Conservation (phyloP, 805 yeast species). For the Myxozyma mucilagina region DNA sequence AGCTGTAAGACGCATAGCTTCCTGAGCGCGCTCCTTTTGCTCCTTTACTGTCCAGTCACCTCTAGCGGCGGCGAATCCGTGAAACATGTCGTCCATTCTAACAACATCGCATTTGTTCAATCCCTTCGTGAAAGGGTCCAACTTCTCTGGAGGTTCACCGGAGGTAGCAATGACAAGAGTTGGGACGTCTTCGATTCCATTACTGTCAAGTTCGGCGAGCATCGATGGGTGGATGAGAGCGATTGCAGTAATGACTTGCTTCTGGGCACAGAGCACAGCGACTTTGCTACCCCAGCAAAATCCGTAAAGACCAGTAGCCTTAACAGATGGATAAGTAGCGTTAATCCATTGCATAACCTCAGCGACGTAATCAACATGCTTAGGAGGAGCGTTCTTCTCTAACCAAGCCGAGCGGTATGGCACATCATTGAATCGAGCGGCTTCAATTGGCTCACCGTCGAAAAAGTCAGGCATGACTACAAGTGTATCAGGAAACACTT, state of each 20-base stretch:
- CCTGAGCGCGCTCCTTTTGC: slow-evolving; percentile 29
- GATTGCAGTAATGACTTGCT: slow-evolving; percentile 14
- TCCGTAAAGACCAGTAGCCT: slow-evolving; percentile 26
- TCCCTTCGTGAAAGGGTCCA: slow-evolving; percentile 7
- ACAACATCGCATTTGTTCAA: slow-evolving; percentile 18
- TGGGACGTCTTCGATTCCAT: slow-evolving; percentile 27
- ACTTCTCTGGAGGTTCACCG: slow-evolving; percentile 18
- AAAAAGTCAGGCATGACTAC: slow-evolving; percentile 33
- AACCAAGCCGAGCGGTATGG: slow-evolving; percentile 16
- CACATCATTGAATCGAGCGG: slow-evolving; percentile 2
- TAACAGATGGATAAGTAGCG: slow-evolving; percentile 13
- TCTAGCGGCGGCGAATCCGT: slow-evolving; percentile 32
- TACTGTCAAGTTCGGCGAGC: slow-evolving; percentile 22
- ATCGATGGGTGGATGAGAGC: slow-evolving; percentile 29
- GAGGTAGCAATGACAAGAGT: slow-evolving; percentile 21
- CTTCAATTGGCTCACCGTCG: slow-evolving; percentile 19
- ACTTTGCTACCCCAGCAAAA: slow-evolving; percentile 34
- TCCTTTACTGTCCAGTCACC: slow-evolving; percentile 25
- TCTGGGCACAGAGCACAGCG: slow-evolving; percentile 13
- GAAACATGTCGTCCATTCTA: slow-evolving; percentile 29
- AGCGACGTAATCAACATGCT: slow-evolving; percentile 11
- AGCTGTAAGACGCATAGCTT: slow-evolving; percentile 18
- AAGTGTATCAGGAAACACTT: slow-evolving; percentile 8
- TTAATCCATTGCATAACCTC: slow-evolving; percentile 4
- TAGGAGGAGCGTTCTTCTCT: slow-evolving; percentile 4